Evolutionary conservation across 2,329 filamentous ascomycete species (phyloP).

Genomic region (Bipolaris bicolor): DNA sequence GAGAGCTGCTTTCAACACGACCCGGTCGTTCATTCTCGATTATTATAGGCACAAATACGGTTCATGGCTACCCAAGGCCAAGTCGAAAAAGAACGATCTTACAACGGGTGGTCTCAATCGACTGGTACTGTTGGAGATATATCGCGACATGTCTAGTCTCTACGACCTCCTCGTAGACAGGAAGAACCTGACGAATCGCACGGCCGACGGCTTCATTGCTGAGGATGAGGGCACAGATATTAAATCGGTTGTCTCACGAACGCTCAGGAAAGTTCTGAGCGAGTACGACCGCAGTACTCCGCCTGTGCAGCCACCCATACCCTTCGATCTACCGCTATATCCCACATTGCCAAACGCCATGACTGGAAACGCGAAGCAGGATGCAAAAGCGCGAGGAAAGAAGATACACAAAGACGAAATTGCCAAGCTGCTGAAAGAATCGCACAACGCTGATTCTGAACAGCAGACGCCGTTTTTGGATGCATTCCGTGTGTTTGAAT

Average conservation of each 20-base stretch:
- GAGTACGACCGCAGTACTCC: conserved; percentile 91
- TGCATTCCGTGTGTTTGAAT: conserved; percentile 74
- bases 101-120: conserved; percentile 86
- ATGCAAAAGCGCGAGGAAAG: conserved; percentile 71
- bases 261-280: conserved; percentile 77
- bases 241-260: conserved; percentile 66
- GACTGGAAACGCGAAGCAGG: conserved; percentile 72
- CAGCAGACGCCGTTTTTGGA: conserved; percentile 67
- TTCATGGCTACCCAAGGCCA: conserved; percentile 89
- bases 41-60: conserved; percentile 73
- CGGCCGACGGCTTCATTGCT: conserved; percentile 70
- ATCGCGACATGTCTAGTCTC: conserved; percentile 81
- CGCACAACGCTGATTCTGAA: conserved; percentile 78
- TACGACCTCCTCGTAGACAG: conserved; percentile 91
- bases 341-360: conserved; percentile 72
- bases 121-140: conserved; percentile 78
- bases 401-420: conserved; percentile 81
- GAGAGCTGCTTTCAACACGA: conserved; percentile 74
- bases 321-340: conserved; percentile 83
- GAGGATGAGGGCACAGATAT: conserved; percentile 59
- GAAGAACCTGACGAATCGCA: conserved; percentile 75
- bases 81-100: conserved; percentile 88
- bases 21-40: conserved; percentile 73
- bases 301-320: conserved; percentile 87
- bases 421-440: conserved; percentile 75